Evolutionary conservation across 2,329 filamentous ascomycete species (phyloP), one percentile per base, ranked within the genome.

Genomic region (Dryadomyces quercus-mongolicae): DNA sequence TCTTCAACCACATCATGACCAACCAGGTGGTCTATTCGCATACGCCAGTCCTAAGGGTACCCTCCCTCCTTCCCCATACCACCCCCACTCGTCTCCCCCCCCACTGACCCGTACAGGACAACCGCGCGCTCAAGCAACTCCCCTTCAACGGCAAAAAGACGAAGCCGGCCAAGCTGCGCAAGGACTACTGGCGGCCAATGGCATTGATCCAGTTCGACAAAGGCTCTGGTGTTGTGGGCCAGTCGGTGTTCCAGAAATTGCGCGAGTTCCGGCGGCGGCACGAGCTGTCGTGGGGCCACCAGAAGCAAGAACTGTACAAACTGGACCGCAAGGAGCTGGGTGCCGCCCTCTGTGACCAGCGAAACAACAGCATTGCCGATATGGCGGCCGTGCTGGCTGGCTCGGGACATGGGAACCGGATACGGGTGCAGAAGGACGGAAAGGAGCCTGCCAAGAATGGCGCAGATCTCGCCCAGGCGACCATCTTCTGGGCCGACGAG

Each of bases 101-200:
- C 15, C 38, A 9, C 16, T 44, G 38, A 38, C 18, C 42, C 13
- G 3, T 5, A 7, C 56, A 67, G 66, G 44, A 54, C 54, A 65
- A 62, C 56, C 61, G 63, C 57, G 62, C 63, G 18, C 55, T 64
- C 25, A 52, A 58, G 12, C 66, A 68, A 49, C 61, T 86, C 57
- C 76, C 80, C 49, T 86, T 77, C 70, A 81, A 81, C 59, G 82
- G 82, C 67, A 86, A 85, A 66, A 85, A 86, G 68, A 74, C 78
- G 49, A 77, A 79, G 59, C 81, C 81, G 2, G 65, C 75, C 53
- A 80, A 78, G 62, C 70, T 86, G 43, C 80, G 83, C 56, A 84
- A 81, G 66, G 83, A 86, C 69, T 79, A 81, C 68, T 86, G 84
- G 82, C 69, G 70, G 38, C 78, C 79, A 7, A 69, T 85, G 62